These are phyloP conservation scores for Ascosphaera pollenicola DNA, from an alignment of 2,329 filamentous ascomycete genomes.

Conservation along the genomic window DNA sequence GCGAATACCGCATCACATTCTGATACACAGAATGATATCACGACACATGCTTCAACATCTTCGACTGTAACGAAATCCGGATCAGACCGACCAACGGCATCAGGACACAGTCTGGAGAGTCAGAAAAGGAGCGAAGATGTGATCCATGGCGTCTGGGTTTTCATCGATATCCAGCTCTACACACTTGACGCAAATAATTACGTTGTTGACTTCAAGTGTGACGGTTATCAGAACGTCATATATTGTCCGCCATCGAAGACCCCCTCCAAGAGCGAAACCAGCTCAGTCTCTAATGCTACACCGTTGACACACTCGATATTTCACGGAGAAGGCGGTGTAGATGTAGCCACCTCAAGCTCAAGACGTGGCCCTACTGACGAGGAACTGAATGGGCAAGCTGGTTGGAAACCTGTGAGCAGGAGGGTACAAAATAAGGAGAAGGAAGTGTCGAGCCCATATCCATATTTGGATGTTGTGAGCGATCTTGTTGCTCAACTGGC, in stretches of 20 bases:
- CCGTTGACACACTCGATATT: background rate
- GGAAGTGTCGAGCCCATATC: conserved; percentile 84
- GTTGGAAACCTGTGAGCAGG: conserved; percentile 27
- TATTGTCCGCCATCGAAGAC: conserved; percentile 16
- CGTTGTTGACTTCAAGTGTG: conserved; percentile 96
- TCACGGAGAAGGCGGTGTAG: background rate
- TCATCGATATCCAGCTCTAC: conserved; percentile 91
- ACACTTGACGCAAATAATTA: conserved; percentile 83
- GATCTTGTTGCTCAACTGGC: conserved; percentile 84
- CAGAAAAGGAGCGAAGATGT: background rate
- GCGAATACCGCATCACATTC: conserved; percentile 6
- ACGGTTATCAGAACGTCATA: conserved; percentile 80
- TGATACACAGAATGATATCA: conserved; percentile 10
- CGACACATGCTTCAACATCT: conserved; percentile 6
- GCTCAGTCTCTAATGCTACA: background rate
- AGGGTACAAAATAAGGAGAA: conserved; percentile 53
- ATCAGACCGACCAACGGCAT: conserved; percentile 21
- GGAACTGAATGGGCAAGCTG: conserved; percentile 14
- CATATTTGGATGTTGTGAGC: conserved; percentile 84
- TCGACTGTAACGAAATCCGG: conserved; percentile 6
- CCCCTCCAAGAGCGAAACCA: background rate
- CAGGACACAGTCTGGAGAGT: conserved; percentile 24
- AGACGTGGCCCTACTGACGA: conserved; percentile 4
- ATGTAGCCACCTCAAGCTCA: background rate
- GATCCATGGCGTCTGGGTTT: conserved; percentile 58